These are phyloP conservation scores for Discostella stelligeroides DNA, from an alignment of 108 stramenopile genomes.

Conservation along the genomic window DNA sequence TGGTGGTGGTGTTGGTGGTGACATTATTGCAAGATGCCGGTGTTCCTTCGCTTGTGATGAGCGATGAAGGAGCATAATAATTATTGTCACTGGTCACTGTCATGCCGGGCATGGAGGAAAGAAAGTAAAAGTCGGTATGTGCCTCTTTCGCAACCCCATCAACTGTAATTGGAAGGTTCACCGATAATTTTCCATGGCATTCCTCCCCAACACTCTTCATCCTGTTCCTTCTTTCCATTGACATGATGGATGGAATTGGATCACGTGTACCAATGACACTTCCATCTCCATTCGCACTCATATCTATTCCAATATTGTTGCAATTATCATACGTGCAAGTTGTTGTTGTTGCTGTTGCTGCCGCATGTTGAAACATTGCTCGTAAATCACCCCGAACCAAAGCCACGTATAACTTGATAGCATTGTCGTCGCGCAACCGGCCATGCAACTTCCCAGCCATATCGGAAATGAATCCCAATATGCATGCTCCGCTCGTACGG, in stretches of 20 bases:
- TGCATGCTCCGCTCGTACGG: conserved; percentile 70
- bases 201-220: background rate
- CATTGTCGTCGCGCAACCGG: conserved; percentile 29
- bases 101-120: conserved; percentile 31
- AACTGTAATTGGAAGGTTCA: conserved; percentile 39
- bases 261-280: conserved; percentile 1
- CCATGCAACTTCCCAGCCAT: conserved; percentile 53
- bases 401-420: conserved; percentile 71
- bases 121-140: conserved; percentile 48
- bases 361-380: conserved; percentile 17
- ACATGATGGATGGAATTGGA: conserved; percentile 3
- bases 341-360: too few relatives aligned
- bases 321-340: background rate
- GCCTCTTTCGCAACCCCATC: conserved; percentile 48
- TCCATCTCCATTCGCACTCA: conserved; percentile 6
- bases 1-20: too few relatives aligned
- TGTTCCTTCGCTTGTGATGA: background rate
- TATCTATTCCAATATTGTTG: conserved; percentile 4
- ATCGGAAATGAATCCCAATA: conserved; percentile 66
- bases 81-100: conserved; percentile 8
- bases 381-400: conserved; percentile 67
- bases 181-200: conserved; percentile 29
- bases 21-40: too few relatives aligned
- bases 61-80: background rate
- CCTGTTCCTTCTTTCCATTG: background rate